Conservation (phyloP, 106 monocot genomes). For the Dendrobium chrysotoxum region DNA sequence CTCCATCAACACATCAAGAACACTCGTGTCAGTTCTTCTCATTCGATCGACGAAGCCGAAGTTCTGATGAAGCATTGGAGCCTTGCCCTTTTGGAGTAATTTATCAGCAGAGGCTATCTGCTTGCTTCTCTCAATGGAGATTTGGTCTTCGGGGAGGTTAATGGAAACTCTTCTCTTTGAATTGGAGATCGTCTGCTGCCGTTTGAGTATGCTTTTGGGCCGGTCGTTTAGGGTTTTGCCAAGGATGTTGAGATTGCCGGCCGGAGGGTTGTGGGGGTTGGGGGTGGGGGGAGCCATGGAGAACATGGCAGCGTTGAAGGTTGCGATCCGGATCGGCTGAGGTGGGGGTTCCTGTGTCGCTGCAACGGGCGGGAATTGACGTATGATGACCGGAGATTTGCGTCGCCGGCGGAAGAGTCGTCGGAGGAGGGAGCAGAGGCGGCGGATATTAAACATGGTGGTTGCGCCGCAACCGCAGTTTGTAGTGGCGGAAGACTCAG, state of each 20-base stretch:
- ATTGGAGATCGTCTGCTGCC: slow-evolving; percentile 24
- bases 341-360: neutral
- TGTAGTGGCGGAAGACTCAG: neutral
- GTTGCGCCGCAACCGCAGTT: neutral
- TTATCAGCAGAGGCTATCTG: slow-evolving; percentile 2
- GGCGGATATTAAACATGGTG: neutral
- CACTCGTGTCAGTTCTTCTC: slow-evolving; percentile 26
- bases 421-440: slow-evolving; percentile 2
- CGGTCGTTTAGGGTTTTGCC: slow-evolving; percentile 21
- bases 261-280: neutral
- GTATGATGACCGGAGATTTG: slow-evolving; percentile 6
- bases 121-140: slow-evolving; percentile 36
- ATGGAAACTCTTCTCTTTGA: slow-evolving; percentile 71
- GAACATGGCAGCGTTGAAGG: slow-evolving; percentile 92
- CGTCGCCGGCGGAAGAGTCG: neutral
- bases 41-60: neutral
- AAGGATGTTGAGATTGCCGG: neutral
- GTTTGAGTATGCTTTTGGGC: slow-evolving; percentile 77
- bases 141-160: slow-evolving; percentile 71
- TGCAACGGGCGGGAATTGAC: neutral
- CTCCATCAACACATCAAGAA: slow-evolving; percentile 66
- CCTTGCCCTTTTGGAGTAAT: slow-evolving; percentile 12
- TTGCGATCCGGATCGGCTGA: slow-evolving; percentile 46
- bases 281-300: slow-evolving; percentile 67
- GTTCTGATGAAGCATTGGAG: slow-evolving; percentile 3